phyloP scores from a whole-genome alignment of 495 filamentous ascomycete genomes.

The Aeminium ludgeri region DNA sequence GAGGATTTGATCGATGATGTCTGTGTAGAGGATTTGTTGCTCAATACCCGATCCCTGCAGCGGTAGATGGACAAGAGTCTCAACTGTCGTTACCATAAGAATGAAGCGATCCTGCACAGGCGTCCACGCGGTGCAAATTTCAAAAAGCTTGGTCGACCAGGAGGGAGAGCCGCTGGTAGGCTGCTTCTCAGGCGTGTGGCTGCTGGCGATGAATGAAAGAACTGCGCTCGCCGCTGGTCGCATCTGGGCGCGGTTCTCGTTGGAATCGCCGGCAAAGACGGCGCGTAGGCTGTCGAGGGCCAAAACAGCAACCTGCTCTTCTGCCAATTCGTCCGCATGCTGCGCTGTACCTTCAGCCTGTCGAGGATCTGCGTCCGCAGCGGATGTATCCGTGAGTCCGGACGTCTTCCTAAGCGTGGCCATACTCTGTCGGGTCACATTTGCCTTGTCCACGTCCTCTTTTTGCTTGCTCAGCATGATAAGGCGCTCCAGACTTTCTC shows the following conservation, averaged over 20 bases:
- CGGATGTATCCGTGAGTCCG: constrained; percentile 33
- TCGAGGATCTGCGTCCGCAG: constrained; percentile 46
- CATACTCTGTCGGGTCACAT: constrained; percentile 55
- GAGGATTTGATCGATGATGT: constrained; percentile 61
- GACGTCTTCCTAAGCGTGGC: constrained; percentile 51
- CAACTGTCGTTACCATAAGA: constrained; percentile 65
- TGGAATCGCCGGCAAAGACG: constrained; percentile 40
- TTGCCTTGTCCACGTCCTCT: constrained; percentile 42
- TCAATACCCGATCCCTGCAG: constrained; percentile 48
- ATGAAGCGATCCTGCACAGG: constrained; percentile 84
- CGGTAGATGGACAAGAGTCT: constrained; percentile 45
- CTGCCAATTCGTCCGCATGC: constrained; percentile 69
- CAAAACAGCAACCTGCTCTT: constrained; percentile 68
- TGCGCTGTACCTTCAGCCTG: constrained; percentile 56
- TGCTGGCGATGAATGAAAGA: constrained; percentile 50
- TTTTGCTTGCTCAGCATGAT: constrained; percentile 40
- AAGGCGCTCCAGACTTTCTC: constrained; percentile 47
- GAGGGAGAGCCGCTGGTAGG: constrained; percentile 28
- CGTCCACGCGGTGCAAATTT: constrained; percentile 38
- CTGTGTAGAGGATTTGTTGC: constrained; percentile 53
- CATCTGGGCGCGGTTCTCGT: constrained; percentile 59
- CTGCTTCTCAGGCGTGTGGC: constrained; percentile 16
- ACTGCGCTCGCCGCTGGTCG: constrained; percentile 52
- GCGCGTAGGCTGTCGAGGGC: constrained; percentile 68
- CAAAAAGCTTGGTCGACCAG: constrained; percentile 68